Conservation (phyloP, 495 filamentous ascomycete genomes). For the Penicillium roqueforti region DNA sequence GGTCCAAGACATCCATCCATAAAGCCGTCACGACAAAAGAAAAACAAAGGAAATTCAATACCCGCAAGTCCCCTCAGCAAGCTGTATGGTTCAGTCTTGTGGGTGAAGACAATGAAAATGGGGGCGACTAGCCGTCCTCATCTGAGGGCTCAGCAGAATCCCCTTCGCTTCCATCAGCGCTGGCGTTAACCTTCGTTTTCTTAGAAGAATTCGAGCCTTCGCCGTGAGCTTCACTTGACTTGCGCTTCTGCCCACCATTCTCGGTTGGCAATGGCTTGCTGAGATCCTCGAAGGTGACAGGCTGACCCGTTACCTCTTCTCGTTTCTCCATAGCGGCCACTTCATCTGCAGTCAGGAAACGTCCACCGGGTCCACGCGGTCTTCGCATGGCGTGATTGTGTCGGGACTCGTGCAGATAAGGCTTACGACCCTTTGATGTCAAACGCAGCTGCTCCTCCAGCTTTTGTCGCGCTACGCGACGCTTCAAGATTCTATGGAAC, state of each 20-base stretch:
- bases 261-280: constrained; percentile 28
- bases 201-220: constrained; percentile 38
- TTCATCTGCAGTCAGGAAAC: constrained; percentile 97
- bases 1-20: constrained; percentile 35
- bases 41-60: constrained; percentile 15
- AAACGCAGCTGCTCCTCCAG: constrained; percentile 86
- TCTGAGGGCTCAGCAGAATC: constrained; percentile 47
- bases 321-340: constrained; percentile 81
- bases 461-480: constrained; percentile 86
- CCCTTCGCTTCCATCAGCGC: constrained; percentile 47
- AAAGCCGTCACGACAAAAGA: constrained; percentile 31
- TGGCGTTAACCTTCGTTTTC: constrained; percentile 46
- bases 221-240: constrained; percentile 46
- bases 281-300: constrained; percentile 23
- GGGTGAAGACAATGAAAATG: neutral
- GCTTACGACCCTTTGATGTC: constrained; percentile 92
- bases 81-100: neutral
- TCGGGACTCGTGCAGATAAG: constrained; percentile 96
- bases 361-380: constrained; percentile 90
- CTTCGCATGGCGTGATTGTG: constrained; percentile 99
- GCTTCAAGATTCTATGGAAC: constrained; percentile 94
- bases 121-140: constrained; percentile 42
- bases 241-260: constrained; percentile 46
- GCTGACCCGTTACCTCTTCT: constrained; percentile 24
- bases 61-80: neutral